phyloP scores from a whole-genome alignment of 176 grass and related monocot genomes.

The Leersia perrieri region DNA sequence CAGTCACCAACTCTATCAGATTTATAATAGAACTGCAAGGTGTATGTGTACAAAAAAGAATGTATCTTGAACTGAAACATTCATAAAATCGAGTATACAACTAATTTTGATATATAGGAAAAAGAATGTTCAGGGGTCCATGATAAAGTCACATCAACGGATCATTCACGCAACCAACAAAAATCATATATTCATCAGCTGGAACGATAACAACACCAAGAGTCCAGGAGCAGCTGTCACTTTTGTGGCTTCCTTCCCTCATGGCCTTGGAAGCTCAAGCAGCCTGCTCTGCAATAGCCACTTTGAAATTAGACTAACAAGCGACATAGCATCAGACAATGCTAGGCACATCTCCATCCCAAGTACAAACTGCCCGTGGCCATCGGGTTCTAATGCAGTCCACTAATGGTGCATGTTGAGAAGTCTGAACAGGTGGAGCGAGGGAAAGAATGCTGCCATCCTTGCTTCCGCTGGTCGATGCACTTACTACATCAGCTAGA shows the following conservation, averaged over 20 bases:
- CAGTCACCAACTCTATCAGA: slow-evolving; percentile 12
- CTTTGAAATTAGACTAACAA: slow-evolving; percentile 12
- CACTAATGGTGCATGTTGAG: slow-evolving; percentile 88
- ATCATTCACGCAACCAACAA: slow-evolving; percentile 12
- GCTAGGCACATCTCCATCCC: slow-evolving; percentile 89
- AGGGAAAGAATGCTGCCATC: slow-evolving; percentile 52
- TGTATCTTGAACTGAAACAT: slow-evolving; percentile 43
- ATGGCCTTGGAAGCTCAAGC: slow-evolving; percentile 26
- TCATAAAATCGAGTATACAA: slow-evolving; percentile 53
- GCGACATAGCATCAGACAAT: slow-evolving; percentile 63
- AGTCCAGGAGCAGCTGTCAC: neutral
- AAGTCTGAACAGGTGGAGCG: slow-evolving; percentile 53
- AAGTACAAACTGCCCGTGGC: slow-evolving; percentile 76
- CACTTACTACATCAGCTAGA: slow-evolving; percentile 71
- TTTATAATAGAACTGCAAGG: slow-evolving; percentile 20
- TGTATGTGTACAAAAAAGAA: slow-evolving; percentile 54
- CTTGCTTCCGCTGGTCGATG: slow-evolving; percentile 51
- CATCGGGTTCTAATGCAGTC: slow-evolving; percentile 96
- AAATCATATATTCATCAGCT: slow-evolving; percentile 34
- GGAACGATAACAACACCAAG: slow-evolving; percentile 45
- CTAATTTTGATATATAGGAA: slow-evolving; percentile 44
- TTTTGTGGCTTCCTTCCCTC: slow-evolving; percentile 9
- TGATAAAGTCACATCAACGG: slow-evolving; percentile 45
- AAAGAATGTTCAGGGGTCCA: slow-evolving; percentile 40
- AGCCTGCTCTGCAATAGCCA: slow-evolving; percentile 30